Evolutionary conservation across 2,329 filamentous ascomycete species (phyloP), one percentile per base, ranked within the genome.

Genomic region (Monosporascus sp.): DNA sequence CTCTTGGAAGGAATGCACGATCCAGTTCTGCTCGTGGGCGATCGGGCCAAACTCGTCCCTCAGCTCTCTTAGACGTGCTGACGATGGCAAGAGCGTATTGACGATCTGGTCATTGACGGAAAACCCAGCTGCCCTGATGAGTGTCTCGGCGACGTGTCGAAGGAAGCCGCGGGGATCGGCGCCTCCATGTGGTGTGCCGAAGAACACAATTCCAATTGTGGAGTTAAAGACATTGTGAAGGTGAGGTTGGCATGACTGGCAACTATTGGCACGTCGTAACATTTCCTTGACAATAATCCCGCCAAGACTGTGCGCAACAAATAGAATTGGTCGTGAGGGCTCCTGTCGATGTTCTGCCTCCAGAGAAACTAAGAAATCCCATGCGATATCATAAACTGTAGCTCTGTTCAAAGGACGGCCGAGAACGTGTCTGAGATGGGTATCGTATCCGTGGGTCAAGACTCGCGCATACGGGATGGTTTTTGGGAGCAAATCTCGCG

Each of bases 1-100:
- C 50, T 71, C 67, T 47, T 71, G 66, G 48, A 71, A 71, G 2
- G 67, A 70, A 53, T 71, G 56, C 49, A 71, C 63, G 6, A 52
- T 50, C 68, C 68, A 70, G 2, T 59, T 47, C 14, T 62, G 55
- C 41, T 65, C 52, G 9, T 57, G 58, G n/a, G 58, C 62, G 45
- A 71, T 64, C 0, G 56, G 55, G 15, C 44, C 36, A 47, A 68
- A 68, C 18, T 59, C 58, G 15, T 69, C 62, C 27, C 59, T 58
- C 41, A 70, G 49, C 49, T 68, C 60, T n/a, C 41, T 63, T 0
- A 71, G 60, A 34, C 64, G 64, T 42, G 70, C 66, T 0, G 65
- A 60, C 2, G 58, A 54, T n/a, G 68, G 70, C 53, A 70, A 47
- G 9, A 72, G 57, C 3, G 63, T 57, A 37, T 65, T 54, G 15